Evolutionary conservation across 2,329 filamentous ascomycete genomes (phyloP).

Genomic region (Aureobasidium subglaciale): DNA sequence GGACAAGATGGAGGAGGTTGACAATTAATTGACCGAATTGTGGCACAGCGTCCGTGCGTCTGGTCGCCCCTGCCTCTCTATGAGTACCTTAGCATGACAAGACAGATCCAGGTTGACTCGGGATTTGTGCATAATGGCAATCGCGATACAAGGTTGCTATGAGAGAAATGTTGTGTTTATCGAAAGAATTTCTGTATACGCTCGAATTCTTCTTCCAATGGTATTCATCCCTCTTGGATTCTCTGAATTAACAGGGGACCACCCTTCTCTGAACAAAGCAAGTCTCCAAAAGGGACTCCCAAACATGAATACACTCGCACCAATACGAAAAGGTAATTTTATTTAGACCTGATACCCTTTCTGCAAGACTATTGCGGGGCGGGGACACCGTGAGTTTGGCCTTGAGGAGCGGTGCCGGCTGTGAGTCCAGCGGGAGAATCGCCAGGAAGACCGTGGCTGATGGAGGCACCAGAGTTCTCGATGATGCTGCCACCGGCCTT

Average conservation of each 20-base stretch:
- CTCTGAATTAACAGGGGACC: background rate
- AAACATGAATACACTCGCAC: background rate
- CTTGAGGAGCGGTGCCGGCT: conserved; percentile 9
- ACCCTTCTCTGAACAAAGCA: background rate
- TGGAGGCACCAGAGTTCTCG: conserved; percentile 24
- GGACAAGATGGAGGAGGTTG: background rate
- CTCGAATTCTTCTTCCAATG: background rate
- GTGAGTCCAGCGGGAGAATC: background rate
- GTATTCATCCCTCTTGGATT: background rate
- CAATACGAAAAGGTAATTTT: background rate
- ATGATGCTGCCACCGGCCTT: conserved; percentile 24
- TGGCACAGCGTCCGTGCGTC: background rate
- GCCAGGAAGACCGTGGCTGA: conserved; percentile 11
- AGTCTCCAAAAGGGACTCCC: background rate
- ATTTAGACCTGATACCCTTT: background rate
- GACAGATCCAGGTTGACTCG: no score
- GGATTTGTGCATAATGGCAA: no score
- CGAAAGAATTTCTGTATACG: background rate
- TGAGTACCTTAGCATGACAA: no score
- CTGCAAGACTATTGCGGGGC: conserved; percentile 1
- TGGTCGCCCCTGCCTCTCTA: background rate
- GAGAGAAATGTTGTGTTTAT: background rate
- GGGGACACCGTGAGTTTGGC: conserved; percentile 6
- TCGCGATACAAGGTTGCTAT: background rate
- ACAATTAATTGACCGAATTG: no score